Percentiles rank a stretch among this genome's conserved stretches.
Evolutionary conservation across 495 filamentous ascomycete species (phyloP).

Genomic region (Ramalina intermedia): DNA sequence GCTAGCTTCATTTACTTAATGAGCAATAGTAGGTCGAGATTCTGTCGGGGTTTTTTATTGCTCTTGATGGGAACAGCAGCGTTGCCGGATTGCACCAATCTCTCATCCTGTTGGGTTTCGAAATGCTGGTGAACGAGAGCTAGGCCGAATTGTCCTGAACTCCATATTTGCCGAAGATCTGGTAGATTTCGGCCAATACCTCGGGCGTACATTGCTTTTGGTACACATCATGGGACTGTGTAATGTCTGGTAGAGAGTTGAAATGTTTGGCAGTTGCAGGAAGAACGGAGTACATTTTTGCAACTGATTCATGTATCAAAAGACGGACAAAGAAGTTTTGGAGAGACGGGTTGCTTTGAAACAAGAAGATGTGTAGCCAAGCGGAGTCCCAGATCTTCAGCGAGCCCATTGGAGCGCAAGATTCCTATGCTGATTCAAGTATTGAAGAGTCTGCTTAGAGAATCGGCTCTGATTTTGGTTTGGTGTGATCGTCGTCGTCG

Average conservation of each 20-base stretch:
- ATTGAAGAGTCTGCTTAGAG: no score
- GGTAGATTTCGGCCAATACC: background rate
- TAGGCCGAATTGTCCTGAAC: slow-evolving; percentile 2
- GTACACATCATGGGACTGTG: background rate
- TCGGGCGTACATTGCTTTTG: background rate
- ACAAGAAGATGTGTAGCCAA: no score
- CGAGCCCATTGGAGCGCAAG: no score
- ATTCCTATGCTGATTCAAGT: no score
- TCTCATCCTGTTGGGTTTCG: background rate
- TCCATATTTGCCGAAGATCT: slow-evolving; percentile 1
- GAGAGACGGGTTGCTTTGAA: no score
- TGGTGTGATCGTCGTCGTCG: no score
- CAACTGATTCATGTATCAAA: background rate
- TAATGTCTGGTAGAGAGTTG: slow-evolving; percentile 1
- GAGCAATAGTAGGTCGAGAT: no score
- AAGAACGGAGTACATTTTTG: background rate
- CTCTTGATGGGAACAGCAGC: background rate
- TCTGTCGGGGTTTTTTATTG: no score
- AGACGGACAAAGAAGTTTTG: no score
- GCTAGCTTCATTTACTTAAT: no score
- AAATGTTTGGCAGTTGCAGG: background rate
- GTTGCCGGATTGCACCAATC: background rate
- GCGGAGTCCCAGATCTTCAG: no score
- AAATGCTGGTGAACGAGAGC: slow-evolving; percentile 3
- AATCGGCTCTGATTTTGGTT: no score